Conservation (phyloP, 2,329 filamentous ascomycete genomes). For the Ascosphaera apis region DNA sequence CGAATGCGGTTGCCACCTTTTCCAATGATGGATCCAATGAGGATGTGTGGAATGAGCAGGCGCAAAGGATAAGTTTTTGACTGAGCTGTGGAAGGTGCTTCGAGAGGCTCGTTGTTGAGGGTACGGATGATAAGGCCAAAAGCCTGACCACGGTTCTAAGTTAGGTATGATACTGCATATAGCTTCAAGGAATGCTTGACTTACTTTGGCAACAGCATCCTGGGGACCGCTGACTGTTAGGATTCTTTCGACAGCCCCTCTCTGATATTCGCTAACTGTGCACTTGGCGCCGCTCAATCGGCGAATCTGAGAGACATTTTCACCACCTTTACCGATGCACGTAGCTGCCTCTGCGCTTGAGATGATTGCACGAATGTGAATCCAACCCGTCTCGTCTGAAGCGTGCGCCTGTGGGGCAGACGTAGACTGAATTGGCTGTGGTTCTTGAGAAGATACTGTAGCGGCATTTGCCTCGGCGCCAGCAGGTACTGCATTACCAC, state of each 20-base stretch:
- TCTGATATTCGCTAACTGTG: constrained; percentile 94
- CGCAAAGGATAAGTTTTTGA: constrained; percentile 96
- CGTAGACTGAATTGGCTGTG: constrained; percentile 36
- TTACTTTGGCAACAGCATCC: constrained; percentile 86
- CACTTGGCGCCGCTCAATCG: constrained; percentile 92
- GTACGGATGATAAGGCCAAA: constrained; percentile 97
- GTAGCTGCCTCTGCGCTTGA: constrained; percentile 94
- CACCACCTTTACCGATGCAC: constrained; percentile 93
- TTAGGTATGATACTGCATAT: not conserved
- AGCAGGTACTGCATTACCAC: constrained; percentile 30
- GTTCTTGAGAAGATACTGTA: constrained; percentile 19
- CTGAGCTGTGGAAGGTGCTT: constrained; percentile 66
- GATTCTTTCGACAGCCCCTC: constrained; percentile 91
- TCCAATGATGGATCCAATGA: constrained; percentile 96
- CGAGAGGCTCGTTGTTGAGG: constrained; percentile 85
- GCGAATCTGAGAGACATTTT: constrained; percentile 94
- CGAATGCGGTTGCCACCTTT: constrained; percentile 91
- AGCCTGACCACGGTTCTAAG: constrained; percentile 31
- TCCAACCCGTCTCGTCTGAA: constrained; percentile 75
- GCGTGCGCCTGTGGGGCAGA: constrained; percentile 30
- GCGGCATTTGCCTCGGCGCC: not conserved
- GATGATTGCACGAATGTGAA: constrained; percentile 91
- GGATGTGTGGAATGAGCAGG: constrained; percentile 81
- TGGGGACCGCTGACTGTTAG: constrained; percentile 91
- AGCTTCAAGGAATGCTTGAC: constrained; percentile 12